phyloP scores from a whole-genome alignment of 1,284 basidiomycete genomes.

The Coniferiporia sulphurascens region DNA sequence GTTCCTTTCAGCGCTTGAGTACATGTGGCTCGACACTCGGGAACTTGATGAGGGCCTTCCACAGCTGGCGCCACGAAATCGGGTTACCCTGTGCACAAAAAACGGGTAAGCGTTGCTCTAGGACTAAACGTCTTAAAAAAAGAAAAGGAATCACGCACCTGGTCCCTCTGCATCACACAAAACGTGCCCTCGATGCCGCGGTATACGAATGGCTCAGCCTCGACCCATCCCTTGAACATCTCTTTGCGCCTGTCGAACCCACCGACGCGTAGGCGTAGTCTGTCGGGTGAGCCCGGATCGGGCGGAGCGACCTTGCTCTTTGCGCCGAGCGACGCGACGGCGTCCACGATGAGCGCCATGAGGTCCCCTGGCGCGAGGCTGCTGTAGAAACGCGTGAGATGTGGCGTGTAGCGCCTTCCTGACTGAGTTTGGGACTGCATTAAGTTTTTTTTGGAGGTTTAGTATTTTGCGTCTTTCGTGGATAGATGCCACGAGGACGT shows the following conservation, averaged over 20 bases:
- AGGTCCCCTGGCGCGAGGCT: constrained; percentile 48
- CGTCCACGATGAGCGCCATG: constrained; percentile 46
- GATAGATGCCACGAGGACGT: constrained; percentile 10
- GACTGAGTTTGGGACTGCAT: constrained; percentile 69
- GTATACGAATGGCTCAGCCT: constrained; percentile 53
- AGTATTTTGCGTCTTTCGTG: not conserved
- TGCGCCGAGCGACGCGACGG: constrained; percentile 44
- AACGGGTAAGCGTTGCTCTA: not conserved
- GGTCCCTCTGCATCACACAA: constrained; percentile 60
- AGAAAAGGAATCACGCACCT: constrained; percentile 35
- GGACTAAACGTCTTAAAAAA: constrained; percentile 6
- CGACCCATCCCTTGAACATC: constrained; percentile 65
- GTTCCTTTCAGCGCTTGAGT: constrained; percentile 27
- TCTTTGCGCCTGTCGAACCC: constrained; percentile 58
- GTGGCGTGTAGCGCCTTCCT: constrained; percentile 60
- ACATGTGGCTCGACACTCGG: constrained; percentile 53
- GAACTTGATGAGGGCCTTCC: constrained; percentile 56
- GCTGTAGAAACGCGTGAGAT: constrained; percentile 75
- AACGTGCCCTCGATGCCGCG: constrained; percentile 49
- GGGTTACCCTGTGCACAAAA: constrained; percentile 56
- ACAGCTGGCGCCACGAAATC: constrained; percentile 68
- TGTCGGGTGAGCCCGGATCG: constrained; percentile 20
- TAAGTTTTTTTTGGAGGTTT: not conserved
- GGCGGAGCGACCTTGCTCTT: constrained; percentile 41
- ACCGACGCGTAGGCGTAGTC: constrained; percentile 51